Percentiles rank a stretch among this genome's conserved stretches.
Conservation (phyloP, 176 grass and related monocot species). For the Zizania latifolia region DNA sequence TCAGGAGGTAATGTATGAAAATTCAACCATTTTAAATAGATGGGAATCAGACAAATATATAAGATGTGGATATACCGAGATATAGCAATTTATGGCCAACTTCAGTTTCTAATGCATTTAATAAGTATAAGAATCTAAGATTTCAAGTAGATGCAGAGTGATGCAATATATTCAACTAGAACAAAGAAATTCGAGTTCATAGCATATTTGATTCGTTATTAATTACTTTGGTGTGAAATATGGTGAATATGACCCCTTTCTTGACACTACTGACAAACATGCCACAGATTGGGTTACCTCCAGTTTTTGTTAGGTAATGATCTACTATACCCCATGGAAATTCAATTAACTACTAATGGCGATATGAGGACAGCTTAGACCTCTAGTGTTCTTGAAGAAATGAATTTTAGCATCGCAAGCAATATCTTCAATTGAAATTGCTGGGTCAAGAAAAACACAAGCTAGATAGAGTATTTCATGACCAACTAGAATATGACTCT, state of each 20-base stretch:
- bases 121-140: neutral
- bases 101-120: neutral
- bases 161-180: neutral
- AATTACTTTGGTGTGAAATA: neutral
- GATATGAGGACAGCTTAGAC: neutral
- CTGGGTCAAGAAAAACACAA: neutral
- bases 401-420: neutral
- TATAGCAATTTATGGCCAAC: neutral
- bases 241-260: neutral
- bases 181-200: neutral
- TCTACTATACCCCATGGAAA: neutral
- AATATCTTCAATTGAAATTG: constrained; percentile 3
- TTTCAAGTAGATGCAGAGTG: neutral
- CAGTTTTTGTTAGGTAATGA: neutral
- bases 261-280: neutral
- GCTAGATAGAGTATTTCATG: neutral
- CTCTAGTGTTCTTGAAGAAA: neutral
- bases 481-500: neutral
- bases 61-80: neutral
- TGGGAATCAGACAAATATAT: constrained; percentile 10
- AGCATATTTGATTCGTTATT: neutral
- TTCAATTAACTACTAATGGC: neutral
- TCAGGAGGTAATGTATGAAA: constrained; percentile 26
- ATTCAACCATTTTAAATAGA: constrained; percentile 13
- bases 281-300: neutral